Evolutionary conservation across 495 filamentous ascomycete species (phyloP).

Genomic region (Annulohypoxylon maeteangense): DNA sequence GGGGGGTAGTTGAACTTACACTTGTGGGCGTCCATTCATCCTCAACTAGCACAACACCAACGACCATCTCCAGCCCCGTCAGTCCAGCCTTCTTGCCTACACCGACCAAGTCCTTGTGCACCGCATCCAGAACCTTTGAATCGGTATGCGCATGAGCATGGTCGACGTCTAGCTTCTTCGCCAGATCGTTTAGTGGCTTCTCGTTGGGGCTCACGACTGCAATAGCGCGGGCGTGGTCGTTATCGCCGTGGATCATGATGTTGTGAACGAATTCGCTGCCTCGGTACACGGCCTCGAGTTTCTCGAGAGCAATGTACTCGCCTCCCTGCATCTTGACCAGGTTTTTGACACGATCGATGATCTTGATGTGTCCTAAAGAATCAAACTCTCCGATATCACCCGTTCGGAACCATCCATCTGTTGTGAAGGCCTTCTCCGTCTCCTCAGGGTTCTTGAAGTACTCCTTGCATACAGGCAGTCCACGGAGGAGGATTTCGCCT

Average conservation of each 20-base stretch:
- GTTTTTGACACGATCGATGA: conserved; percentile 95
- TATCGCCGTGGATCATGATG: conserved; percentile 69
- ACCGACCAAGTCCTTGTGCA: conserved; percentile 65
- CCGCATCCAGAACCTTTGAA: conserved; percentile 59
- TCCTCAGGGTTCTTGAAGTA: conserved; percentile 88
- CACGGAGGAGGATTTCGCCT: conserved; percentile 85
- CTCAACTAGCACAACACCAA: conserved; percentile 68
- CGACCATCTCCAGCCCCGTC: conserved; percentile 66
- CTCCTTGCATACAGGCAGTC: conserved; percentile 72
- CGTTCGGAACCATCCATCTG: conserved; percentile 93
- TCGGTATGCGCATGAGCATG: conserved; percentile 57
- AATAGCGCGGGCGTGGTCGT: conserved; percentile 61
- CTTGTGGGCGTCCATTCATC: conserved; percentile 74
- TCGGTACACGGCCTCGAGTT: conserved; percentile 72
- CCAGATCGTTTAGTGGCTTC: conserved; percentile 62
- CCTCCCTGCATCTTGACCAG: conserved; percentile 72
- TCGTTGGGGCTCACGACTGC: conserved; percentile 69
- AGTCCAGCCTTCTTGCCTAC: conserved; percentile 64
- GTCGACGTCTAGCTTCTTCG: conserved; percentile 60
- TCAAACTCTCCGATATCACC: conserved; percentile 86
- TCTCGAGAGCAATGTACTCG: conserved; percentile 75
- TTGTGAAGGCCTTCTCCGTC: conserved; percentile 79
- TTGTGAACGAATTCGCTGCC: conserved; percentile 64
- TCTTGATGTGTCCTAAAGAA: conserved; percentile 77
- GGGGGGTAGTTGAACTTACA: conserved; percentile 54